Conservation (phyloP, 768 basidiomycete genomes). For the Termitomyces sp. region DNA sequence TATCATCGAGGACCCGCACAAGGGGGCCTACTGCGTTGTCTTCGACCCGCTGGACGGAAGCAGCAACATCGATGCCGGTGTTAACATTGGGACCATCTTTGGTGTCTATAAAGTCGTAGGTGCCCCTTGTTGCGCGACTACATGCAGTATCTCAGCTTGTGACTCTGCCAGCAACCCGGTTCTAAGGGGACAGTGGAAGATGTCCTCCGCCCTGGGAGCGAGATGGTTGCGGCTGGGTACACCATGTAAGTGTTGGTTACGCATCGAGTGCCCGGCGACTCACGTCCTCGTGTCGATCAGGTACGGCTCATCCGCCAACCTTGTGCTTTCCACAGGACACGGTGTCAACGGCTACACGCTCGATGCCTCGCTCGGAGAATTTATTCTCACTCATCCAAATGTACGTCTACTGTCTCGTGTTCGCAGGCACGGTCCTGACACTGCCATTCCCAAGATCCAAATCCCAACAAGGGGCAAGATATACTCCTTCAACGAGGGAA, state of each 20-base stretch:
- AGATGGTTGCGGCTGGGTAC: conserved; percentile 98
- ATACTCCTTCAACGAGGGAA: conserved; percentile 99
- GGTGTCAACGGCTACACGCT: conserved; percentile 99
- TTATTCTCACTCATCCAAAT: conserved; percentile 97
- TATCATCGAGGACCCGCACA: conserved; percentile 76
- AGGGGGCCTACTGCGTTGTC: conserved; percentile 93
- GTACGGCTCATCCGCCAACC: conserved; percentile 92
- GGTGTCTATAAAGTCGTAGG: conserved; percentile 90
- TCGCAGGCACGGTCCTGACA: conserved; percentile 2
- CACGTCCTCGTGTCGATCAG: conserved; percentile 20
- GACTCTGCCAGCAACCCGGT: conserved; percentile 50
- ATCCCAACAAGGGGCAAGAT: conserved; percentile 96
- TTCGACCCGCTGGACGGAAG: conserved; percentile 97
- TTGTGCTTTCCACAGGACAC: conserved; percentile 90
- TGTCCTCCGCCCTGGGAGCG: conserved; percentile 87
- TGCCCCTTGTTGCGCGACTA: conserved; percentile 10
- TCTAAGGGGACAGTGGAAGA: conserved; percentile 80
- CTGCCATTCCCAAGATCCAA: conserved; percentile 54
- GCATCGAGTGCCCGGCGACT: not conserved
- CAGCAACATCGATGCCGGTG: conserved; percentile 98
- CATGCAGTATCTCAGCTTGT: not conserved
- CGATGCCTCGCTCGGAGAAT: conserved; percentile 93
- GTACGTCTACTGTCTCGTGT: conserved; percentile 32
- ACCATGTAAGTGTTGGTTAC: conserved; percentile 66
- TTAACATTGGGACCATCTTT: conserved; percentile 97